These are phyloP conservation scores for Conringia planisiliqua DNA, from an alignment of 345 rosid species.

Conservation along the genomic window DNA sequence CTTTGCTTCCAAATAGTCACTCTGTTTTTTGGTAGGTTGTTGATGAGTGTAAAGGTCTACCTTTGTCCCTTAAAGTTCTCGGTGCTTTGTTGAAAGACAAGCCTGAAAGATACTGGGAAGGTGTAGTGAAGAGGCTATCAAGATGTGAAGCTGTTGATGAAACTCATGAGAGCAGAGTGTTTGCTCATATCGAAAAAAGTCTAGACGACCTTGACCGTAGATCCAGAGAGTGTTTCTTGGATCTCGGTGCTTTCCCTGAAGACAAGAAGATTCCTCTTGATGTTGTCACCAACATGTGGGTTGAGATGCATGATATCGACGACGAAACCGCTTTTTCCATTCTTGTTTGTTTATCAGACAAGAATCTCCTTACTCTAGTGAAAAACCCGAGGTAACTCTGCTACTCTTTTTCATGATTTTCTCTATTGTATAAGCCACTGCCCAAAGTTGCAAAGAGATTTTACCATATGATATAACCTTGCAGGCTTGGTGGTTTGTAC, in stretches of 20 bases:
- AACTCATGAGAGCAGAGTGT: neutral
- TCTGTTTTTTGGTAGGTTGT: neutral
- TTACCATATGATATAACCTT: slow-evolving; percentile 3
- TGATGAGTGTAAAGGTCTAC: neutral
- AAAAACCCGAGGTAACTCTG: slow-evolving; percentile 37
- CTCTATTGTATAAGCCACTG: neutral
- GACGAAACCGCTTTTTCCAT: slow-evolving; percentile 63
- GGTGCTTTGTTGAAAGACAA: neutral
- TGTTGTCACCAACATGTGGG: slow-evolving; percentile 78
- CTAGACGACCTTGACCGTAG: slow-evolving; percentile 44
- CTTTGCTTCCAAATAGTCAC: neutral
- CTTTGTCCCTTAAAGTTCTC: neutral
- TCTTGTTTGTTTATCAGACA: slow-evolving; percentile 65
- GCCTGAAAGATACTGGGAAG: neutral
- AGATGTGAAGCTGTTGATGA: neutral
- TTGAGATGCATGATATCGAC: slow-evolving; percentile 54
- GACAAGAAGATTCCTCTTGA: slow-evolving; percentile 81
- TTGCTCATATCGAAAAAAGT: slow-evolving; percentile 22
- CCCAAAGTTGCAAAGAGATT: too few relatives aligned
- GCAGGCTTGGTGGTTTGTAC: slow-evolving; percentile 63
- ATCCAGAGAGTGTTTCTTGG: slow-evolving; percentile 72
- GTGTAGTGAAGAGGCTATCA: neutral
- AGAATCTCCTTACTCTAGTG: slow-evolving; percentile 74
- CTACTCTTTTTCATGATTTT: neutral
- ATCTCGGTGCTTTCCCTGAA: slow-evolving; percentile 85